Conservation (phyloP, 805 yeast species). For the Candida succiphila region DNA sequence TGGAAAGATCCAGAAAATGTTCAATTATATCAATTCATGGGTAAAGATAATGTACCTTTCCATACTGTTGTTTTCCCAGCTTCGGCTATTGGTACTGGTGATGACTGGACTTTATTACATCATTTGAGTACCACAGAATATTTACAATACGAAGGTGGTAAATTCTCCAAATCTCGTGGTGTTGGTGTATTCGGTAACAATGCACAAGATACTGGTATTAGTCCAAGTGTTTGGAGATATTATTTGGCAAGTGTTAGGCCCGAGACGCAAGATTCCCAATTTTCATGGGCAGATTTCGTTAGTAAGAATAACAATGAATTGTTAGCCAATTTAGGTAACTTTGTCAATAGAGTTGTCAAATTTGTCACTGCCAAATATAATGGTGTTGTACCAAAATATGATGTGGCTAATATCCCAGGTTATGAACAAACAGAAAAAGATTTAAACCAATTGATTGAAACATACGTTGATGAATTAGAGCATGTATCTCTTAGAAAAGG, state of each 20-base stretch:
- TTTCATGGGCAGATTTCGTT: slow-evolving; percentile 95
- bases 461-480: slow-evolving; percentile 68
- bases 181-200: slow-evolving; percentile 98
- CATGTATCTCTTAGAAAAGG: slow-evolving; percentile 77
- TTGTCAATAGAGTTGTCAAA: slow-evolving; percentile 88
- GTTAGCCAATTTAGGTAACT: slow-evolving; percentile 93
- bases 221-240: slow-evolving; percentile 96
- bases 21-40: slow-evolving; percentile 92
- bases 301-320: slow-evolving; percentile 88
- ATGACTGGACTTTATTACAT: slow-evolving; percentile 83
- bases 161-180: slow-evolving; percentile 96
- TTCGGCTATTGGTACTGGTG: slow-evolving; percentile 78
- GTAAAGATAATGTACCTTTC: slow-evolving; percentile 98
- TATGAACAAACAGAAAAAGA: slow-evolving; percentile 41
- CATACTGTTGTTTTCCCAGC: slow-evolving; percentile 98
- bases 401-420: slow-evolving; percentile 35
- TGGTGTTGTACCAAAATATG: slow-evolving; percentile 74
- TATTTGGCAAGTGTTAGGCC: slow-evolving; percentile 90
- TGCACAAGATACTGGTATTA: slow-evolving; percentile 85
- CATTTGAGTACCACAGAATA: slow-evolving; percentile 94
- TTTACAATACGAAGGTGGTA: slow-evolving; percentile 95
- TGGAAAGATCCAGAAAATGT: slow-evolving; percentile 93
- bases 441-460: slow-evolving; percentile 47
- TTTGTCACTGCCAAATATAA: slow-evolving; percentile 85
- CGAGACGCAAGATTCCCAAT: slow-evolving; percentile 91